Base-by-base conservation (phyloP, 208 protist species). In the Porcisia hertigi region DNA sequence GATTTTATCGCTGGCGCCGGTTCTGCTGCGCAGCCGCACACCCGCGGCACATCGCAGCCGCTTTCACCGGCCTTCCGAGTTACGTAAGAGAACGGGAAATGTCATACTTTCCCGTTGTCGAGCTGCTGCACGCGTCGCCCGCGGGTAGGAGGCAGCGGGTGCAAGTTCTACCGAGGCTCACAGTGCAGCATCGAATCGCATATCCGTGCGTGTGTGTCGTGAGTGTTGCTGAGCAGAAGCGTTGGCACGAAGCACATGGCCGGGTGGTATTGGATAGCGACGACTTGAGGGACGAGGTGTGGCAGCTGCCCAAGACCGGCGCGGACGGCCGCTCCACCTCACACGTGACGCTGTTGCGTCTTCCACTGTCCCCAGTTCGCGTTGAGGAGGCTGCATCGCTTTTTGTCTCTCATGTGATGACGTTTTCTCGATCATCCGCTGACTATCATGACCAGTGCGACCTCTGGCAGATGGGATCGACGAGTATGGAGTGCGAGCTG, bases 131-230 rank as follows among this genome's bases (percentile, higher is more conserved):
- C 4, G 2, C 11, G 34, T 14, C 30, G 8, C 7, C 54, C 16
- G 5, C 65, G 11, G 14, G 18, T 14, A 45, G 7, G 23, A 41
- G 53, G 7, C 49, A 11, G 3, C 58, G 49, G 23, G 67, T 82
- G 53, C 85, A 88, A n/a, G 75, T 87, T 20, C 57, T 87, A 49
- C 82, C 87, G 7, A 78, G 18, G 12, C 41, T 41, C 8, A 23
- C 39, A 20, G 11, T 12, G 71, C 66, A 25, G 66, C 23, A 39
- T 36, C 47, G 36, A 18, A 47, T 88, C 3, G 23, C 25, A 2
- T 88, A 88, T 74, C 87, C 87, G n/a, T 69, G 66, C 14, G 47
- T 66, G 52, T 86, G 84, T 74, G 66, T 79, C n/a, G 75, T 83
- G 36, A 80, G 82, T 6, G 79, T 47, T 0, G 34, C 47, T 14